A percentile compares a stretch with the other conserved stretches of the same genome.
Evolutionary conservation across 257 asterid genomes (phyloP).

Genomic region (Vinca minor): DNA sequence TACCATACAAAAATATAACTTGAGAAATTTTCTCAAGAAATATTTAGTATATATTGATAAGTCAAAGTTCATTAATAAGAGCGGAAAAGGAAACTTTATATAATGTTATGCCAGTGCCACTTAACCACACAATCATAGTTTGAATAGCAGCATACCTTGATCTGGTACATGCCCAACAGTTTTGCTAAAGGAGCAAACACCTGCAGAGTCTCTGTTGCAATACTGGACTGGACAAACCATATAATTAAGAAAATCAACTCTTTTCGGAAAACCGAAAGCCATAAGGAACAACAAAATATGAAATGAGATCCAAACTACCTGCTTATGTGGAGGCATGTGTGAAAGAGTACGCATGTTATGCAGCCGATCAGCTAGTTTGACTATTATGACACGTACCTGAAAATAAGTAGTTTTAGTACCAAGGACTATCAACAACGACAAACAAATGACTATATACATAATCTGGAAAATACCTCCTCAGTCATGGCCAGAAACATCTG

Average conservation of each 20-base stretch:
- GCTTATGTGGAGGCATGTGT: conserved; percentile 98
- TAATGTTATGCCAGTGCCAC: not conserved
- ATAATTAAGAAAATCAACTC: too few species aligned
- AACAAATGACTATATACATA: not conserved
- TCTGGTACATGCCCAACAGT: conserved; percentile 86
- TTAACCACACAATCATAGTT: not conserved
- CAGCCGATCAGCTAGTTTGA: conserved; percentile 85
- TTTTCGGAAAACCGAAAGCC: conserved; percentile 10
- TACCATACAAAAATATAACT: not conserved
- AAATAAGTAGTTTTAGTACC: conserved; percentile 19
- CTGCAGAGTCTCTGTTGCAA: conserved; percentile 86
- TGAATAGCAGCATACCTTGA: conserved; percentile 44
- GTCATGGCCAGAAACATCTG: conserved; percentile 99
- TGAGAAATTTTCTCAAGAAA: not conserved
- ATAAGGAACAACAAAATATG: conserved; percentile 4
- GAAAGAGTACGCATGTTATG: conserved; percentile 96
- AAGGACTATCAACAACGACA: conserved; percentile 9
- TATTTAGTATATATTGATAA: not conserved
- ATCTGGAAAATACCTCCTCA: conserved; percentile 55
- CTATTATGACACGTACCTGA: conserved; percentile 94
- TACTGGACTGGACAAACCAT: conserved; percentile 56
- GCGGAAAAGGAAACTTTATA: not conserved
- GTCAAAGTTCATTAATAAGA: not conserved
- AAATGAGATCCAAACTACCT: conserved; percentile 43
- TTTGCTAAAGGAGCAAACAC: conserved; percentile 93